These are phyloP conservation scores for Fusarium abutilonis DNA, from an alignment of 2,329 filamentous ascomycete species.

Conservation along the genomic window DNA sequence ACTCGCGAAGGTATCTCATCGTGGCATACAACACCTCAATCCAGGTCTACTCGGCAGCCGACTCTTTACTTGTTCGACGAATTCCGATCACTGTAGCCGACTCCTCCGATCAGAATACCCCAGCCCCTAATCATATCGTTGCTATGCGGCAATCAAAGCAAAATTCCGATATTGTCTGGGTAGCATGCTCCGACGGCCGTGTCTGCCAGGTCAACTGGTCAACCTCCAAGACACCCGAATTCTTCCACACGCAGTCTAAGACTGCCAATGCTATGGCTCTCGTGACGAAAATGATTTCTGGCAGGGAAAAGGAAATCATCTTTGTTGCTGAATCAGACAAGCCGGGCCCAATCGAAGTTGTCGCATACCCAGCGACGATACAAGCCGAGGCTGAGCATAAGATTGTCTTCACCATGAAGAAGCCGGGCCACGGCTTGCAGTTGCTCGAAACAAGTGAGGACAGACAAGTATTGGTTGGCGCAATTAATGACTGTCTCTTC, in stretches of 20 bases:
- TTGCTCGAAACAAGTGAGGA: slow-evolving; percentile 61
- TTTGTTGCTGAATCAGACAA: slow-evolving; percentile 58
- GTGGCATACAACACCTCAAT: slow-evolving; percentile 78
- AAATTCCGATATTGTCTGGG: slow-evolving; percentile 64
- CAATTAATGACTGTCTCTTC: slow-evolving; percentile 52
- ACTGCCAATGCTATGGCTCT: slow-evolving; percentile 59
- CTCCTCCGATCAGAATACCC: slow-evolving; percentile 38
- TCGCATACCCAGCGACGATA: slow-evolving; percentile 56
- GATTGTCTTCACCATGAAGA: slow-evolving; percentile 51
- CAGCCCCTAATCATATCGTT: slow-evolving; percentile 51
- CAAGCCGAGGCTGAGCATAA: slow-evolving; percentile 47
- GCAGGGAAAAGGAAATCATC: slow-evolving; percentile 56
- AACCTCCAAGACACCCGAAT: slow-evolving; percentile 53
- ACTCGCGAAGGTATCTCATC: slow-evolving; percentile 71
- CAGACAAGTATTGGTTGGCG: slow-evolving; percentile 65
- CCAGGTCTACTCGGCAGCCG: slow-evolving; percentile 81
- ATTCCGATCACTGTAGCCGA: slow-evolving; percentile 63
- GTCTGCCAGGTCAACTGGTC: slow-evolving; percentile 70
- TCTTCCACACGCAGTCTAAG: slow-evolving; percentile 55
- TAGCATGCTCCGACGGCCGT: slow-evolving; percentile 66
- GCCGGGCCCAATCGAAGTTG: slow-evolving; percentile 50
- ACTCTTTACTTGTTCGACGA: slow-evolving; percentile 81
- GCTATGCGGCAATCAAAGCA: slow-evolving; percentile 54
- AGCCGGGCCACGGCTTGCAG: slow-evolving; percentile 50
- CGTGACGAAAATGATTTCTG: slow-evolving; percentile 51